Evolutionary conservation across 768 basidiomycete species (phyloP).

Genomic region (Pulveroboletus ravenelii): DNA sequence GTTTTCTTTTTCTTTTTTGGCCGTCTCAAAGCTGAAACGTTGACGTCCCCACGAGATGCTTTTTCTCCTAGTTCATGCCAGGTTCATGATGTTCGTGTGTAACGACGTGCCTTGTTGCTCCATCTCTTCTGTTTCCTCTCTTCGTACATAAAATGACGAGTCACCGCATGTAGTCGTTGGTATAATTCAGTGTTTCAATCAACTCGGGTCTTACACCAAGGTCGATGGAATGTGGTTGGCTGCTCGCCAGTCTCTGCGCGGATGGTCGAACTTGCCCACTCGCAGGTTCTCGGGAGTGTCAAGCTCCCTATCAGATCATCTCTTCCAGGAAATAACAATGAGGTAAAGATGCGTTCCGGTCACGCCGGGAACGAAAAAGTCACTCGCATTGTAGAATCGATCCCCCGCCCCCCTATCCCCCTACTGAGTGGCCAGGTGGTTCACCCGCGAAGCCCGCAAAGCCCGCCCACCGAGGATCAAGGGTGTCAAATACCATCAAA

Average conservation of each 20-base stretch:
- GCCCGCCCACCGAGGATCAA: background rate
- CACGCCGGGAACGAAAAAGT: background rate
- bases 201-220: background rate
- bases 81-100: conserved; percentile 21
- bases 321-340: too few species aligned
- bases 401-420: background rate
- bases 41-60: background rate
- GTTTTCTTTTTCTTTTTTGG: background rate
- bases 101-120: conserved; percentile 5
- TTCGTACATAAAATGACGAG: conserved; percentile 2
- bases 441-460: background rate
- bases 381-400: background rate
- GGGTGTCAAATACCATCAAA: too few species aligned
- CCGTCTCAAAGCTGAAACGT: background rate
- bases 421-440: background rate
- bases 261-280: too few species aligned
- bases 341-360: background rate
- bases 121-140: conserved; percentile 1
- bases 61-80: conserved; percentile 17
- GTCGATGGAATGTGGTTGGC: too few species aligned
- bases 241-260: too few species aligned
- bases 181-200: conserved; percentile 17
- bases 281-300: too few species aligned
- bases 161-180: conserved; percentile 20
- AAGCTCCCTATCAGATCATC: background rate